These are phyloP conservation scores for Sphagnum contortum DNA, from an alignment of 225 moss, liverwort and hornwort genomes.

Conservation along the genomic window DNA sequence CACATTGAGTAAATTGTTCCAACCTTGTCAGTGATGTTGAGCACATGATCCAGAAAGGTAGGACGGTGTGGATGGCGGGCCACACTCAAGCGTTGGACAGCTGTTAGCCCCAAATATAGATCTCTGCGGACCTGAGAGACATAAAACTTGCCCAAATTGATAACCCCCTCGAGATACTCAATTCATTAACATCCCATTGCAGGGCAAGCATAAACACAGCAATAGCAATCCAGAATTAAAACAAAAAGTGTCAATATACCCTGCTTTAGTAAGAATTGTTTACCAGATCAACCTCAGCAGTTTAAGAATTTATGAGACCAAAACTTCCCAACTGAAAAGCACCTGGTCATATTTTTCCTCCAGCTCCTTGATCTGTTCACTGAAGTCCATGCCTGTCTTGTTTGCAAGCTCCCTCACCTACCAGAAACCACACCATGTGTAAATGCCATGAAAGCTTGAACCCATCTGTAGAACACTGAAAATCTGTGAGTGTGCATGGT, in stretches of 20 bases:
- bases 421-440: not conserved
- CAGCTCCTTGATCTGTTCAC: conserved; percentile 87
- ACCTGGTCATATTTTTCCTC: conserved; percentile 92
- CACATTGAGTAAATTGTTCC: conserved; percentile 15
- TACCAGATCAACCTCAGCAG: no score
- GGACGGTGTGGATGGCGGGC: conserved; percentile 96
- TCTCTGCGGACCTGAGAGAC: conserved; percentile 71
- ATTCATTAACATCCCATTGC: no score
- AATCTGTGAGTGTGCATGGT: not conserved
- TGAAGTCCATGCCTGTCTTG: conserved; percentile 96
- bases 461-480: not conserved
- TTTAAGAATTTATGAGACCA: no score
- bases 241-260: no score
- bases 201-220: not conserved
- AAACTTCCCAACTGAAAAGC: not conserved
- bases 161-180: no score
- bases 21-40: conserved; percentile 98
- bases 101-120: conserved; percentile 79
- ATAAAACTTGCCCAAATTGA: not conserved
- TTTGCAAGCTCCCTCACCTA: conserved; percentile 91
- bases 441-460: not conserved
- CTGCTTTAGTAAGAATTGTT: no score
- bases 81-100: conserved; percentile 92
- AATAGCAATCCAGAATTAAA: not conserved
- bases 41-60: conserved; percentile 92